A percentile compares a stretch with the other conserved stretches of the same genome.
Conservation (phyloP, 2,329 filamentous ascomycete species). For the Bipolaris gigantea region DNA sequence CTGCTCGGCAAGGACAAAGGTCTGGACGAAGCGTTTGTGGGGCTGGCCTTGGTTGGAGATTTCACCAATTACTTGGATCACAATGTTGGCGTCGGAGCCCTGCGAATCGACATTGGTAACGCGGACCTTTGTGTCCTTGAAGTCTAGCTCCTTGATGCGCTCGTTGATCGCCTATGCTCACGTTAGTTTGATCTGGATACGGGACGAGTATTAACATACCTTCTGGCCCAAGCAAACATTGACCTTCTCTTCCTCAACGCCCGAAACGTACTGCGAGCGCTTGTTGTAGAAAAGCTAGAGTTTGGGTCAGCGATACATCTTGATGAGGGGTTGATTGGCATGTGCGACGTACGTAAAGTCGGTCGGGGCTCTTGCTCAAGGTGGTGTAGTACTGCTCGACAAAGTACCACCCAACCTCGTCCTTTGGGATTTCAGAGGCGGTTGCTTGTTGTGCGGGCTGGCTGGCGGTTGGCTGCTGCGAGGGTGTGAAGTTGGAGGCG, state of each 20-base stretch:
- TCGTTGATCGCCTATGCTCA: slow-evolving; percentile 80
- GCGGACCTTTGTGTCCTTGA: slow-evolving; percentile 97
- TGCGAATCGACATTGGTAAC: slow-evolving; percentile 98
- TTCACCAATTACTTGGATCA: slow-evolving; percentile 97
- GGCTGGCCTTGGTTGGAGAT: slow-evolving; percentile 91
- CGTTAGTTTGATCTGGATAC: slow-evolving; percentile 2
- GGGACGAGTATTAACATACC: slow-evolving; percentile 58
- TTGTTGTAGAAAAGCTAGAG: slow-evolving; percentile 87
- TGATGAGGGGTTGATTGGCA: neutral
- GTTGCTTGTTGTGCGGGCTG: slow-evolving; percentile 34
- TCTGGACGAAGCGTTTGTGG: slow-evolving; percentile 96
- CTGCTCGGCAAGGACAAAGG: slow-evolving; percentile 94
- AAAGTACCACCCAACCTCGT: slow-evolving; percentile 99
- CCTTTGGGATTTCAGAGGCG: slow-evolving; percentile 65
- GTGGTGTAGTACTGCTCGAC: slow-evolving; percentile 99
- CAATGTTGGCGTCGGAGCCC: slow-evolving; percentile 86
- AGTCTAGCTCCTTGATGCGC: slow-evolving; percentile 88
- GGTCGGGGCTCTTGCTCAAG: slow-evolving; percentile 89
- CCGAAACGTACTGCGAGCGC: slow-evolving; percentile 91
- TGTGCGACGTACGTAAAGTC: slow-evolving; percentile 66
- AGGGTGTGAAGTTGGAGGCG: slow-evolving; percentile 31
- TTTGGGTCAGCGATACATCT: slow-evolving; percentile 22
- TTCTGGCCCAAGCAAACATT: slow-evolving; percentile 83
- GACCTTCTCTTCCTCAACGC: slow-evolving; percentile 85
- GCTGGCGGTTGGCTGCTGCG: slow-evolving; percentile 32